Conservation (phyloP, 768 basidiomycete genomes). For the Mycena leptocephala region DNA sequence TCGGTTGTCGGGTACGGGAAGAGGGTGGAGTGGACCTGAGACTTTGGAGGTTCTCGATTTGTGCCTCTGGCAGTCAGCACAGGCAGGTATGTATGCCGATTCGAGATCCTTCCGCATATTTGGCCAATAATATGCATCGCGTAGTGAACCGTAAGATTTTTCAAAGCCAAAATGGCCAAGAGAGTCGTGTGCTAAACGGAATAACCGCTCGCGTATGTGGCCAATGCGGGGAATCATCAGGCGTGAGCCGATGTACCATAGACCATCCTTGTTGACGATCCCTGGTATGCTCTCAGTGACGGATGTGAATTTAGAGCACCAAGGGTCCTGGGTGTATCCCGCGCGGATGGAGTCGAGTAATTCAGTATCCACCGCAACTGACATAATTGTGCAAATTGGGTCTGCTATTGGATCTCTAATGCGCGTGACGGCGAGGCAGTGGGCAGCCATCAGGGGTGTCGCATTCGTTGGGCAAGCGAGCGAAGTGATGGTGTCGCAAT, state of each 20-base stretch:
- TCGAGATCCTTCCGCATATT: conserved; percentile 20
- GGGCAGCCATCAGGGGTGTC: background rate
- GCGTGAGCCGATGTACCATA: conserved; percentile 14
- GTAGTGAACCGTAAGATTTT: too few relatives aligned
- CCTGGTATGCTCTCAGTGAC: conserved; percentile 10
- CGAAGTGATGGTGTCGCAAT: background rate
- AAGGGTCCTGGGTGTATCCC: conserved; percentile 9
- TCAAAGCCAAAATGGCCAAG: too few relatives aligned
- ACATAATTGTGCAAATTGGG: background rate
- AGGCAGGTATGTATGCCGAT: conserved; percentile 40
- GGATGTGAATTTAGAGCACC: conserved; percentile 21
- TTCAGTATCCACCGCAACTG: background rate
- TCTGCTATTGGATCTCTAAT: background rate
- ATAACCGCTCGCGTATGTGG: conserved; percentile 15
- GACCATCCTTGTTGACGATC: background rate
- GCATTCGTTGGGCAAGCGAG: background rate
- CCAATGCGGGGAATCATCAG: background rate
- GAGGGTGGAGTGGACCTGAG: conserved; percentile 42
- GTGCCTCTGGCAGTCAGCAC: conserved; percentile 50
- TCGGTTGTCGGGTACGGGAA: conserved; percentile 36
- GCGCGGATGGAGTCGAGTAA: background rate
- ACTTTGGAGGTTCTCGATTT: conserved; percentile 39
- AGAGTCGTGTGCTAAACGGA: too few relatives aligned
- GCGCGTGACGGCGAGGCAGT: background rate
- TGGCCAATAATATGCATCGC: too few relatives aligned